These are phyloP conservation scores for Xerocomus potaroensis DNA, from an alignment of 768 basidiomycete genomes.

Conservation along the genomic window DNA sequence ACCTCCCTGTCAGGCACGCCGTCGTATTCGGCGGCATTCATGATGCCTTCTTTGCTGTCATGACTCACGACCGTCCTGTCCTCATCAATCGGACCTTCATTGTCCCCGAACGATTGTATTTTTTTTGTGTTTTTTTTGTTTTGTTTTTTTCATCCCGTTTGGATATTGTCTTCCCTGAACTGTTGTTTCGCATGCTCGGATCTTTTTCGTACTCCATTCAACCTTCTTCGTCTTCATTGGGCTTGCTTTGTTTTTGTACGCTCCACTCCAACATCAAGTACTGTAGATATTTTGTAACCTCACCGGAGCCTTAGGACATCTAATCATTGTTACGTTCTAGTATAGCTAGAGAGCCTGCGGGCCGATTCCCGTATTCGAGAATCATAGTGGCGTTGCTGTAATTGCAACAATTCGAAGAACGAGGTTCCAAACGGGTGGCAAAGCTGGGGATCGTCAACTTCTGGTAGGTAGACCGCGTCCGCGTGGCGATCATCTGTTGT, in stretches of 20 bases:
- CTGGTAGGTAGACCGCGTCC: constrained; percentile 81
- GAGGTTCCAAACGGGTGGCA: constrained; percentile 78
- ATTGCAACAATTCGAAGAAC: constrained; percentile 78
- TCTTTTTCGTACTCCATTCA: constrained; percentile 9
- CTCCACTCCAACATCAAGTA: constrained; percentile 19
- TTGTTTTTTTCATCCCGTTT: constrained; percentile 10
- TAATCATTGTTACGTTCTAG: constrained; percentile 33
- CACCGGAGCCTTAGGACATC: constrained; percentile 24
- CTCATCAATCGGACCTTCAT: constrained; percentile 18
- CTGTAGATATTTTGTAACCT: constrained; percentile 33
- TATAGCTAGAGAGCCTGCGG: constrained; percentile 46
- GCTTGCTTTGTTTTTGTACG: constrained; percentile 20
- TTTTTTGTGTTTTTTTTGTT: too few species aligned
- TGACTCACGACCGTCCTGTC: constrained; percentile 27
- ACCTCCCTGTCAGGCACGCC: constrained; percentile 18
- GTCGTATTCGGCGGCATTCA: constrained; percentile 28
- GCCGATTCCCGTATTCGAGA: constrained; percentile 65
- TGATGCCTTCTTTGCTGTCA: constrained; percentile 33
- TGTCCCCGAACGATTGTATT: constrained; percentile 22
- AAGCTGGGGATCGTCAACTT: constrained; percentile 86
- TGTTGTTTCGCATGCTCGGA: constrained; percentile 14
- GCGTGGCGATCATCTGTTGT: constrained; percentile 81
- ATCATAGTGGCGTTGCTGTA: constrained; percentile 61
- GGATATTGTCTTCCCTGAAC: constrained; percentile 31
- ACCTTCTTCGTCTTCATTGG: constrained; percentile 19